phyloP scores from a whole-genome alignment of 257 asterid species.

The Catharanthus roseus region DNA sequence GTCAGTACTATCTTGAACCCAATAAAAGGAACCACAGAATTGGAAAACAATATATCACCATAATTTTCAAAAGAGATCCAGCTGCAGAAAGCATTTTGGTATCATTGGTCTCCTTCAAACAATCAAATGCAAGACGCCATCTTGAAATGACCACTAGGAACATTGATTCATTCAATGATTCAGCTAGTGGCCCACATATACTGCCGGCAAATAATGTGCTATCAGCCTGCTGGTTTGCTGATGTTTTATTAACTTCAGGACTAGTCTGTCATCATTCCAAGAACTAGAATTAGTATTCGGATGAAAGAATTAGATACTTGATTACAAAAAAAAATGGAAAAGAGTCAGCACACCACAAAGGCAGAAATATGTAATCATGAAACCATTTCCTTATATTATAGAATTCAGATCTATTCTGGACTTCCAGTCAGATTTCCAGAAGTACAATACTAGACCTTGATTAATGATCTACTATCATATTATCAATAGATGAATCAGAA shows the following conservation, averaged over 20 bases:
- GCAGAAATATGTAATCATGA: neutral
- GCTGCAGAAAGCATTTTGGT: slow-evolving; percentile 81
- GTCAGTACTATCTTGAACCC: neutral
- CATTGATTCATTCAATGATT: slow-evolving; percentile 81
- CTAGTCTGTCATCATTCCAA: slow-evolving; percentile 45
- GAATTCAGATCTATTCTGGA: neutral
- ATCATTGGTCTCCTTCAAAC: slow-evolving; percentile 76
- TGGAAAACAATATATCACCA: slow-evolving; percentile 50
- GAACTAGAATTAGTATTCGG: neutral
- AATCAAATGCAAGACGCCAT: slow-evolving; percentile 81
- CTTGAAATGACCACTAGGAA: slow-evolving; percentile 68
- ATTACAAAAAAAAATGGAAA: neutral
- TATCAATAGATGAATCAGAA: neutral
- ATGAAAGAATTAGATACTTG: slow-evolving; percentile 5
- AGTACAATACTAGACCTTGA: neutral
- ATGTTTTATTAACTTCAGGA: slow-evolving; percentile 41
- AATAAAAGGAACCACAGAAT: slow-evolving; percentile 6
- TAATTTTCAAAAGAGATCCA: slow-evolving; percentile 77
- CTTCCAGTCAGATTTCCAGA: neutral
- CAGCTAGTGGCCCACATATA: slow-evolving; percentile 91
- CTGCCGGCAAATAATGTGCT: slow-evolving; percentile 54
- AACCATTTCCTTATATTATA: neutral
- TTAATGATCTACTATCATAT: neutral
- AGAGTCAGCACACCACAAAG: neutral
- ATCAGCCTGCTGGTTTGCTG: slow-evolving; percentile 28